phyloP scores from a whole-genome alignment of 345 rosid genomes.

The Abelmoschus esculentus region DNA sequence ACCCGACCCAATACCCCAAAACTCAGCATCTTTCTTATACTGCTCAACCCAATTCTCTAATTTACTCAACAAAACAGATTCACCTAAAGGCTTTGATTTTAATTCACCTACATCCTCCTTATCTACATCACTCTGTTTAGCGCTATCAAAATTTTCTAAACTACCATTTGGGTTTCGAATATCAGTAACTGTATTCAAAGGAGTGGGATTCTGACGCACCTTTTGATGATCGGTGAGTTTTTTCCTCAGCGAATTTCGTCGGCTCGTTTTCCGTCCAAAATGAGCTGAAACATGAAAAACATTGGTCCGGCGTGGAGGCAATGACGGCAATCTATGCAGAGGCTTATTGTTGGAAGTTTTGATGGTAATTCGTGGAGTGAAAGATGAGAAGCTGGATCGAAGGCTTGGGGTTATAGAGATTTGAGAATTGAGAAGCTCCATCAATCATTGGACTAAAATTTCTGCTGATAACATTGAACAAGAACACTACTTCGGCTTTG shows the following conservation, averaged over 20 bases:
- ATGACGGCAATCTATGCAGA: slow-evolving; percentile 19
- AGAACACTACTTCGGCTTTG: background rate
- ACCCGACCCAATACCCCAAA: slow-evolving; percentile 68
- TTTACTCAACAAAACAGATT: slow-evolving; percentile 43
- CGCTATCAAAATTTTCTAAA: slow-evolving; percentile 5
- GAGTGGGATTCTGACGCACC: slow-evolving; percentile 38
- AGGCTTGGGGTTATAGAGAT: slow-evolving; percentile 14
- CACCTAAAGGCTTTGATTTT: slow-evolving; percentile 24
- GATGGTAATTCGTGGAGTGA: slow-evolving; percentile 24
- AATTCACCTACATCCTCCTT: slow-evolving; percentile 19
- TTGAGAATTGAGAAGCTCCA: slow-evolving; percentile 41
- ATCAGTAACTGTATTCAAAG: slow-evolving; percentile 27
- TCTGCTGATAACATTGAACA: background rate
- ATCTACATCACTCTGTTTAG: slow-evolving; percentile 16
- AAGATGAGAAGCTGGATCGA: slow-evolving; percentile 18
- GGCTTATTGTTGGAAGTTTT: slow-evolving; percentile 17
- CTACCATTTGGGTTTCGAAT: slow-evolving; percentile 11
- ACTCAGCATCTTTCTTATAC: slow-evolving; percentile 52
- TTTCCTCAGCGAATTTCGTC: slow-evolving; percentile 64
- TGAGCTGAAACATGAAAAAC: slow-evolving; percentile 42
- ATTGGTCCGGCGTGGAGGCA: slow-evolving; percentile 13
- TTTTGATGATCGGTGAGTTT: slow-evolving; percentile 41
- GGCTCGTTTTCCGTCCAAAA: slow-evolving; percentile 39
- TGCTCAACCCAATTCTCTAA: slow-evolving; percentile 63
- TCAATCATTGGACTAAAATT: background rate